These are phyloP conservation scores for Peronospora belbahrii DNA, from an alignment of 352 stramenopile genomes.

Conservation along the genomic window DNA sequence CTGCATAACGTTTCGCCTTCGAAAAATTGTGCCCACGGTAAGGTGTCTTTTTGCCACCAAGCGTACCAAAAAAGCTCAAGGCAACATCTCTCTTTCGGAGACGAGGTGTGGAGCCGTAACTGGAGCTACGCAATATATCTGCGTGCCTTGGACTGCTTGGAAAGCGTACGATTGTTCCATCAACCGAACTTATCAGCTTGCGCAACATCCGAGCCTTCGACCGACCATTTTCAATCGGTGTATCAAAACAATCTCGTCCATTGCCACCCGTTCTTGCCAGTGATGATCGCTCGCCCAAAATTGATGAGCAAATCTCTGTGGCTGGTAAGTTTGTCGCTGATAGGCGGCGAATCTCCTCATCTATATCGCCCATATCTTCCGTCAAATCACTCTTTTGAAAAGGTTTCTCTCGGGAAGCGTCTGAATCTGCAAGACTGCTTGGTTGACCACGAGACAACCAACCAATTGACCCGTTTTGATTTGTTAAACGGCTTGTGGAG, in stretches of 20 bases:
- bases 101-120: slow-evolving; percentile 15
- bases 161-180: slow-evolving; percentile 6
- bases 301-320: slow-evolving; percentile 30
- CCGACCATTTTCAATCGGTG: slow-evolving; percentile 51
- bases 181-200: slow-evolving; percentile 49
- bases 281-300: slow-evolving; percentile 26
- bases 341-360: slow-evolving; percentile 13
- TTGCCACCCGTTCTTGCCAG: slow-evolving; percentile 25
- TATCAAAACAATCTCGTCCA: slow-evolving; percentile 35
- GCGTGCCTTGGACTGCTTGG: slow-evolving; percentile 10
- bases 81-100: slow-evolving; percentile 67
- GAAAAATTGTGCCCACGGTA: slow-evolving; percentile 10
- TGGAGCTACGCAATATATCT: slow-evolving; percentile 11
- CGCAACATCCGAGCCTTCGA: slow-evolving; percentile 57
- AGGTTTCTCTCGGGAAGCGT: slow-evolving; percentile 12
- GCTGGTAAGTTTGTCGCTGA: slow-evolving; percentile 27
- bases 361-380: slow-evolving; percentile 9
- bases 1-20: slow-evolving; percentile 10
- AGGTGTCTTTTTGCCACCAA: slow-evolving; percentile 18
- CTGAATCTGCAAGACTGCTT: slow-evolving; percentile 5
- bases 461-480: slow-evolving; percentile 13
- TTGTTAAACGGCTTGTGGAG: slow-evolving; percentile 29
- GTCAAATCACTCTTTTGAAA: slow-evolving; percentile 14
- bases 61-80: slow-evolving; percentile 33
- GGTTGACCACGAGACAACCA: slow-evolving; percentile 5